Conservation (phyloP, 352 stramenopile genomes). For the Lagenidium sp. region DNA sequence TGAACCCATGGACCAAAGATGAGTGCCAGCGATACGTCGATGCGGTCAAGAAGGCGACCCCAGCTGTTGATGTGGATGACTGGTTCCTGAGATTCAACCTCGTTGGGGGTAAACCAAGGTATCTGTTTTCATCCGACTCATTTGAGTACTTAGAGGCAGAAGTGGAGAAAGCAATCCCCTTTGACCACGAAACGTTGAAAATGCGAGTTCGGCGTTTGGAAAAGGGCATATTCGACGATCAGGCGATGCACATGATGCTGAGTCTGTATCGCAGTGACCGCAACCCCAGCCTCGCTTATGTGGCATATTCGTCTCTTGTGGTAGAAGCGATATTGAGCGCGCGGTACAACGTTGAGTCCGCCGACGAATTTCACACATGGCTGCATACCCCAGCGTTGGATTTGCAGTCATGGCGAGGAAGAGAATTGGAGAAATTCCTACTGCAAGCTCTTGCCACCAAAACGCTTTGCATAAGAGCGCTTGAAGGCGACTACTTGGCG, state of each 20-base stretch:
- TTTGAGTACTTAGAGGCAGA: no score
- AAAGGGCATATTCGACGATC: constrained; percentile 11
- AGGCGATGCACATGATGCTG: constrained; percentile 7
- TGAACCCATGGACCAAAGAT: no score
- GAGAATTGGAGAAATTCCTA: constrained; percentile 11
- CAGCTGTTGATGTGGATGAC: no score
- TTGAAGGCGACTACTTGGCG: no score
- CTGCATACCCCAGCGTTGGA: constrained; percentile 6
- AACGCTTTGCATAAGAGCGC: constrained; percentile 3
- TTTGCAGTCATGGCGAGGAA: constrained; percentile 10
- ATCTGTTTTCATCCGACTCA: no score
- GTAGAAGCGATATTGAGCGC: constrained; percentile 6
- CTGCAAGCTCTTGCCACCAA: constrained; percentile 9
- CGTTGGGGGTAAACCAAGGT: no score
- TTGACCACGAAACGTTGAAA: no score
- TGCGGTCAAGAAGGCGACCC: no score
- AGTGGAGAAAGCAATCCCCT: no score
- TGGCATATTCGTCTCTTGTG: constrained; percentile 8
- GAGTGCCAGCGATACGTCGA: no score
- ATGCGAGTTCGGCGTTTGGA: no score
- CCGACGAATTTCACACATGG: constrained; percentile 6
- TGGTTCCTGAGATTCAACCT: no score
- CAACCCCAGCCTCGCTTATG: constrained; percentile 3
- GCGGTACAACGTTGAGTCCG: constrained; percentile 6
- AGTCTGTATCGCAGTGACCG: constrained; percentile 8